Evolutionary conservation across 164 flowering plant species (phyloP), one percentile per base, ranked within the genome.

Genomic region (Piper longum): DNA sequence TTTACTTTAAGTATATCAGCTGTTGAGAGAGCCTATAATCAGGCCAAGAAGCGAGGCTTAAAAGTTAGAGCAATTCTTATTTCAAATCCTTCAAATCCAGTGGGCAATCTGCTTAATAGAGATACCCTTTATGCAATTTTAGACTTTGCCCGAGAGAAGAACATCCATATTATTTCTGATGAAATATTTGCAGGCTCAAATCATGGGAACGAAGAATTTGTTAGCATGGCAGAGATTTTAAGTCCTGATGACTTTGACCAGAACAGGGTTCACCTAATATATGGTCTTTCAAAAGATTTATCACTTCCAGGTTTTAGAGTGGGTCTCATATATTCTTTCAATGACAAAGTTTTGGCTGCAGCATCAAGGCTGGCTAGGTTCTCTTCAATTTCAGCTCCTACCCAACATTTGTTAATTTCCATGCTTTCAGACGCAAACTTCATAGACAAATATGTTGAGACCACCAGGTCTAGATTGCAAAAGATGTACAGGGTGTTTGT

Each of bases 21-120:
- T 59, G 84, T 95, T 56, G 96, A 95, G 54, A 85, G 80, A 45
- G 88, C 96, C 40, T 91, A 83, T 78, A 83, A 73, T 77, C 99
- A 89, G 72, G 95, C 98, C 12, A 95, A 76, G 77, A 95, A 89
- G 69, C 87, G 96, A 17, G 91, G 97, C 26, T 54, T 78, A 43
- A 88, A 77, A 78, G 87, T 95, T 56, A 86, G 95, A 45, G 98
- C 93, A 54, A 69, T 95, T 56, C 76, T 91, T 51, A 72, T 91
- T 42, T 80, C 99, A 43, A 95, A 86, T 73, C 97, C 99, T 3
- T 82, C 96, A 62, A 87, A 82, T 70, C 98, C 99, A 40, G 88
- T 82, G 16, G 97, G 99, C 59, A 79, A 68, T 79, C 67, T 87
- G 61, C 66, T 82, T 19, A 76, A 64, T 67, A 73, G 85, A 56